phyloP scores from a whole-genome alignment of 441 rosid species.

The Omphalea diandra region DNA sequence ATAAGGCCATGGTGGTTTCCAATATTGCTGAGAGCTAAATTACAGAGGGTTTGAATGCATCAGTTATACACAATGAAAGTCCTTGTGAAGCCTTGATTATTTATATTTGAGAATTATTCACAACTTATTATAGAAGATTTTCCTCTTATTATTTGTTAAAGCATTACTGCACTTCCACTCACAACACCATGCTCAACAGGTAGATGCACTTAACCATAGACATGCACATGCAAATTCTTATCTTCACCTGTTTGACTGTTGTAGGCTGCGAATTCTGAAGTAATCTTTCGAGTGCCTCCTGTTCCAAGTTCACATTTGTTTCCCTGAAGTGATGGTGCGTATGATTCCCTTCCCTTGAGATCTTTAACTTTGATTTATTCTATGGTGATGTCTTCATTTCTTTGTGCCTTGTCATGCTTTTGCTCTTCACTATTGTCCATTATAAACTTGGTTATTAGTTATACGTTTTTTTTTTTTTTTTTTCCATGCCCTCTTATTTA shows the following conservation, averaged over 20 bases:
- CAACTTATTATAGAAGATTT: not conserved
- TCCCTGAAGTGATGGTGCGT: constrained; percentile 7
- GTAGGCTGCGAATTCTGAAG: constrained; percentile 2
- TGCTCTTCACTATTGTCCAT: not conserved
- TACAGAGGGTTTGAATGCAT: not conserved
- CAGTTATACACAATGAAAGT: not conserved
- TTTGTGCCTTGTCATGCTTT: not conserved
- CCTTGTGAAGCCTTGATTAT: not conserved
- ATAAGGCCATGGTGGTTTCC: no score
- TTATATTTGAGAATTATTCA: not conserved
- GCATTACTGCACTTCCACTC: not conserved
- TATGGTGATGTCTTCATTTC: no score
- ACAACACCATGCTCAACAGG: no score
- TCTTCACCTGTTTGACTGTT: not conserved
- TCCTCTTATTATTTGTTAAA: not conserved
- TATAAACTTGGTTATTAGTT: not conserved
- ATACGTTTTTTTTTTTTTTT: no score
- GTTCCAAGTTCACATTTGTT: not conserved
- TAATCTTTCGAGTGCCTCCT: not conserved
- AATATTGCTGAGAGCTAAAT: not conserved
- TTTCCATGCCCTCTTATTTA: not conserved
- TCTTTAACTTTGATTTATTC: no score
- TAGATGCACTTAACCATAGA: no score
- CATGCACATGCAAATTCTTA: no score
- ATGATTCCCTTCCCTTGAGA: not conserved